Conservation (phyloP, 2,329 filamentous ascomycete genomes). For the Trichoderma citrinoviride region DNA sequence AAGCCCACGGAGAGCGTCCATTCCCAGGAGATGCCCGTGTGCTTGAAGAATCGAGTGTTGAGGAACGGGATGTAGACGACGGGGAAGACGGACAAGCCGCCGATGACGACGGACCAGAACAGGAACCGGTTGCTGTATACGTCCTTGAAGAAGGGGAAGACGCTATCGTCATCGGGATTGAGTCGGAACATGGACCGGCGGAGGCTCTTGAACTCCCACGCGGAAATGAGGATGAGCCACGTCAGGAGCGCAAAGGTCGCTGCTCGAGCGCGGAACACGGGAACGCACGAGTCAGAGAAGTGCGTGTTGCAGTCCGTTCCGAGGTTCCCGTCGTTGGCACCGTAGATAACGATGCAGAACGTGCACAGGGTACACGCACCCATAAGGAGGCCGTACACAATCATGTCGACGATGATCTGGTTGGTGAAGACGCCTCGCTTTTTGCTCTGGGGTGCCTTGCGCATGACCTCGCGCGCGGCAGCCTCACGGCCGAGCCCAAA, state of each 20-base stretch:
- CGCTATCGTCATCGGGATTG: conserved; percentile 50
- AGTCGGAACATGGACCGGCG: conserved; percentile 70
- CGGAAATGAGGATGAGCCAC: conserved; percentile 70
- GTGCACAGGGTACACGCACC: conserved; percentile 63
- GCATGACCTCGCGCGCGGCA: conserved; percentile 73
- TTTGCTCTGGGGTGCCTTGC: conserved; percentile 71
- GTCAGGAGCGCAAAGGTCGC: conserved; percentile 72
- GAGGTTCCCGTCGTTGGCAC: conserved; percentile 53
- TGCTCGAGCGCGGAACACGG: conserved; percentile 68
- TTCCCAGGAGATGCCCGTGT: conserved; percentile 69
- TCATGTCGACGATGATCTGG: conserved; percentile 75
- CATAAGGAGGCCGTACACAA: conserved; percentile 78
- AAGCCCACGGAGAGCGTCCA: conserved; percentile 67
- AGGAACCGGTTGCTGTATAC: conserved; percentile 69
- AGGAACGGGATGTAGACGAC: conserved; percentile 71
- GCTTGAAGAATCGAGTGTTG: conserved; percentile 70
- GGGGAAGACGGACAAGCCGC: conserved; percentile 61
- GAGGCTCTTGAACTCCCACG: conserved; percentile 76
- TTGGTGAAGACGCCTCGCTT: conserved; percentile 69
- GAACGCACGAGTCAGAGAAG: conserved; percentile 54
- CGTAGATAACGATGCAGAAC: conserved; percentile 64
- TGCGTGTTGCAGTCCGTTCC: conserved; percentile 61
- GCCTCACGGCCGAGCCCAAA: conserved; percentile 82
- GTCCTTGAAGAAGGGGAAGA: conserved; percentile 58
- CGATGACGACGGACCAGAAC: conserved; percentile 63